Percentiles rank a stretch among this genome's conserved stretches.
phyloP scores from a whole-genome alignment of 352 stramenopile species.

The Stramenopiles sp. region DNA sequence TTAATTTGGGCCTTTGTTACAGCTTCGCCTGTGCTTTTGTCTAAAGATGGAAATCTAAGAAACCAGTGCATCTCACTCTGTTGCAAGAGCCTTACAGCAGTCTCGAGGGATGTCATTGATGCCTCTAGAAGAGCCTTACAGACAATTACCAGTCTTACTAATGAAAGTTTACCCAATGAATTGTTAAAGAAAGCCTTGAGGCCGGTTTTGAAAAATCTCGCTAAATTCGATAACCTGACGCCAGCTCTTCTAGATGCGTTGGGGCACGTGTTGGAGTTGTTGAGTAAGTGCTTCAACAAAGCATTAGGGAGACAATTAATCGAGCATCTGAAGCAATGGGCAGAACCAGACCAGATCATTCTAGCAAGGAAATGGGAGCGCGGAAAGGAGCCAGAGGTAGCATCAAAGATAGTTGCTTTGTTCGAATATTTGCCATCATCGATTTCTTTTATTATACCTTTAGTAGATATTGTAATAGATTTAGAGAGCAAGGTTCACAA shows the following conservation, averaged over 20 bases:
- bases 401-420: constrained; percentile 79
- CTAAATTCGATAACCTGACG: constrained; percentile 88
- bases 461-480: constrained; percentile 81
- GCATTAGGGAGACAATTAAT: constrained; percentile 88
- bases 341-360: constrained; percentile 60
- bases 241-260: constrained; percentile 77
- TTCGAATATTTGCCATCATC: constrained; percentile 79
- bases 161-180: constrained; percentile 72
- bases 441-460: constrained; percentile 73
- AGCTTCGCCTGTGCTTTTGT: neutral
- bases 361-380: constrained; percentile 68
- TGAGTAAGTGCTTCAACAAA: constrained; percentile 92
- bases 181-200: constrained; percentile 81
- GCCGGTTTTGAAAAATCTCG: constrained; percentile 82
- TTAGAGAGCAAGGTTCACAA: constrained; percentile 67
- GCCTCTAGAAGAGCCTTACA: neutral
- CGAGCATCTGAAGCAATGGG: constrained; percentile 82
- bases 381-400: constrained; percentile 79
- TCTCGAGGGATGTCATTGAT: neutral
- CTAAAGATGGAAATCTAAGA: neutral
- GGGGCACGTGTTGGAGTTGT: constrained; percentile 64
- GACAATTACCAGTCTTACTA: neutral
- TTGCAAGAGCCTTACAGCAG: neutral
- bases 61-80: neutral
- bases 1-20: neutral